Base-by-base conservation (phyloP, 148 eudicot species). In the Euryodendron excelsum region DNA sequence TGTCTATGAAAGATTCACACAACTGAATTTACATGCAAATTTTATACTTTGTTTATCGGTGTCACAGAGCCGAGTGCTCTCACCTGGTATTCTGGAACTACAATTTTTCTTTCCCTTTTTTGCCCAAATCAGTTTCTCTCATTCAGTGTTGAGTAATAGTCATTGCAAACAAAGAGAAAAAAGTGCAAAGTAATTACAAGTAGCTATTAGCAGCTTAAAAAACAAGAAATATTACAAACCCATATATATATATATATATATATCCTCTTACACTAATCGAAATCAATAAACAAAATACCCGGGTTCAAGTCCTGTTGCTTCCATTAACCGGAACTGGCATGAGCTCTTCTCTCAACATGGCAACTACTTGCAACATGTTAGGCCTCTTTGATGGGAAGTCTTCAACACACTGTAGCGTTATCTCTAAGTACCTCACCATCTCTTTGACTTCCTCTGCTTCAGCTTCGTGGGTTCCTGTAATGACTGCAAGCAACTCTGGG, bases 361-460 rank as follows among this genome's bases (percentile, higher is more conserved):
- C 92, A 25, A 94, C 94, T n/a, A 88, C 92, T 84, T 94, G 97
- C 82, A 92, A 78, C 98, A 94, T 94, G 70, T 81, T 94, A 31
- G 97, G 98, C 91, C 98, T 87, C 79, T 81, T 94, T 1, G 98
- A 92, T 11, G 98, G 92, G 69, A 94, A 92, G 81, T 94, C 98
- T 27, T 94, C 98, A 0, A 94, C 98, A 78, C 98, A 94, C 41
- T 81, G 88, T 81, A 94, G 80, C 5, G 92, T 78, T 55, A 94
- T 84, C 68, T 91, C 92, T 41, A 94, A 68, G 73, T 92, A 92
- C 60, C 87, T 86, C 6, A 86, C 88, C 97, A 94, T 92, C 80
- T 94, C 95, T 73, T 92, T 91, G 11, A 94, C 87, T 72, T 92
- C 88, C 69, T 88, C 97, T 1, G 79, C 88, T 60, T 86, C 94